Base-by-base conservation (phyloP, 257 asterid genomes). In the Nicotiana otophora region DNA sequence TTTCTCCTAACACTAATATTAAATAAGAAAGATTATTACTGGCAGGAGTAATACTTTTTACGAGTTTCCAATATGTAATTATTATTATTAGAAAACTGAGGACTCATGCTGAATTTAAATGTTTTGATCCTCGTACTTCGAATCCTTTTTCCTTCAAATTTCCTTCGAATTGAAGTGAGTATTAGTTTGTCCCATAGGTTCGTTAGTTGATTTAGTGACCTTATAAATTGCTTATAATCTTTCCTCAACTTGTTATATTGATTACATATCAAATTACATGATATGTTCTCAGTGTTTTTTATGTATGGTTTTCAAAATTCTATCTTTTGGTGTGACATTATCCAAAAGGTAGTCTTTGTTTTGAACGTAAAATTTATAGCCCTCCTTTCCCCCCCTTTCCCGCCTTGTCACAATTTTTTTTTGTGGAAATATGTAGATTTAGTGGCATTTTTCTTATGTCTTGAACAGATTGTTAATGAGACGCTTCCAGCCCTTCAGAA, bases 401-500 rank as follows among this genome's bases (percentile, higher is more conserved):
- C 9, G 26, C 42, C 48, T 26, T 14, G 19, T 48, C 80, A 23
- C 15, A 0, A 48, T 26, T 48, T 74, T 48, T 23, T 20, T 30
- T 10, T 55, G 70, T 54, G 83, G 74, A 51, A 81, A 55, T 64
- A 66, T 30, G 61, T 81, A 51, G 19, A 66, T 48, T 60, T 53
- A n/a, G 42, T 55, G 15, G 62, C 14, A 31, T 70, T 23, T 54
- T 83, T 14, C 77, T 65, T 66, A 34, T 77, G 67, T 54, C 28
- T 81, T 62, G 3, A 85, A 67, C 95, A 96, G 99, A 93, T 96
- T 88, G 98, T 96, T 87, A 89, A 80, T 20, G 98, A 96, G 89
- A 96, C 99, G 10, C 88, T 96, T 88, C 99, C 99, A 3, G 98
- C 98, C 26, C 97, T 96, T 83, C 66, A 86, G 79, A 92, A 92